Conservation (phyloP, 352 stramenopile species). For the Phytophthora sp. region DNA sequence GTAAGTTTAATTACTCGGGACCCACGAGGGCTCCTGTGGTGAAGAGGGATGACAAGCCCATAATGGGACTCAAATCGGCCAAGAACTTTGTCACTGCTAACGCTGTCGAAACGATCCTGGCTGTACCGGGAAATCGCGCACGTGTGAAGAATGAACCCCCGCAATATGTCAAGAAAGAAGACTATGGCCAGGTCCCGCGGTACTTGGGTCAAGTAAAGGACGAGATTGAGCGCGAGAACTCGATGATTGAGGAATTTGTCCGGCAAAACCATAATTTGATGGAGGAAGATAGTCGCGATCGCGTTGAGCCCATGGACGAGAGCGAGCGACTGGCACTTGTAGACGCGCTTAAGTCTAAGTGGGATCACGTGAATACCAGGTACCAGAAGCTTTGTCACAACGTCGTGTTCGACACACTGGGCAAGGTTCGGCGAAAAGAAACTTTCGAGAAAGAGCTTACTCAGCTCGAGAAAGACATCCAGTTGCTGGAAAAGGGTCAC, state of each 20-base stretch:
- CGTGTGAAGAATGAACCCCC: slow-evolving; percentile 65
- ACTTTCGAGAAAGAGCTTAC: slow-evolving; percentile 92
- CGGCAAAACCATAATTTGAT: slow-evolving; percentile 88
- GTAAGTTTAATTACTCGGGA: slow-evolving; percentile 75
- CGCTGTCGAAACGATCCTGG: slow-evolving; percentile 92
- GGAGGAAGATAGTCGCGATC: slow-evolving; percentile 67
- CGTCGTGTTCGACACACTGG: slow-evolving; percentile 91
- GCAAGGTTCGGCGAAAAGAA: slow-evolving; percentile 94
- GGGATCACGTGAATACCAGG: slow-evolving; percentile 93
- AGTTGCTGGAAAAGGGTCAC: slow-evolving; percentile 79
- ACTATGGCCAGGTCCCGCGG: slow-evolving; percentile 92
- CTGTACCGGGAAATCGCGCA: slow-evolving; percentile 67
- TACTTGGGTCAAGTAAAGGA: slow-evolving; percentile 94
- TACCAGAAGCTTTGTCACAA: slow-evolving; percentile 96
- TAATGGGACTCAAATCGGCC: slow-evolving; percentile 91
- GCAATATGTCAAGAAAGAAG: slow-evolving; percentile 90
- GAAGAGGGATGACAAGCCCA: slow-evolving; percentile 87
- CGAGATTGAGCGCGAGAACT: slow-evolving; percentile 93
- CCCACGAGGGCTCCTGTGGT: slow-evolving; percentile 78
- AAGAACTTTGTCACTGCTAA: slow-evolving; percentile 96
- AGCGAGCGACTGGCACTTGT: slow-evolving; percentile 84
- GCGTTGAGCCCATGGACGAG: slow-evolving; percentile 83
- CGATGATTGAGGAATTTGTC: slow-evolving; percentile 93
- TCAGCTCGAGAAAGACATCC: slow-evolving; percentile 93
- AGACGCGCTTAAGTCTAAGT: slow-evolving; percentile 92